Evolutionary conservation across 129 eudicot species (phyloP), one percentile per base, ranked within the genome.

Genomic region (Chrysanthemum lavandulifolium): DNA sequence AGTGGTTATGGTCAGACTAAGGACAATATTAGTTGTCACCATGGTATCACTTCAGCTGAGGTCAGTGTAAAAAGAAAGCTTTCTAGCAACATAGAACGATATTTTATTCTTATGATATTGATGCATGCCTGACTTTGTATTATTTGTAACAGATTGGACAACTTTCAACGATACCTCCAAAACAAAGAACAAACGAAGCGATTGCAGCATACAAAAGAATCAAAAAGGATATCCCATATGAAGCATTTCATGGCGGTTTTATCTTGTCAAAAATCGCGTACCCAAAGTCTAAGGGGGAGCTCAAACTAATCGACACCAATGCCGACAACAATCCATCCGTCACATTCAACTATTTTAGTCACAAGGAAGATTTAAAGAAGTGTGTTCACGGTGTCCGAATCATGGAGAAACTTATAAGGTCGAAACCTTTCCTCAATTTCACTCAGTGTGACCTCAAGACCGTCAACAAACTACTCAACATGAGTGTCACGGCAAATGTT

Each of bases 341-440:
- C 76, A 85, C 90, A 14, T 95, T 90, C 85, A 95, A 95, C 79
- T 95, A 95, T 85, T 95, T 95, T 77, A 69, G 77, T 66, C 90
- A 95, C 66, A 85, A 86, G 0, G 45, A 70, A 1, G 99, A 95
- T 71, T 63, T 95, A 18, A 68, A 61, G 58, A 59, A 67, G 5
- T 95, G 99, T 57, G 99, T 95, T n/a, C 69, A 88, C 3, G 95
- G 94, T 10, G 78, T 95, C 5, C 85, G 84, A n/a, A 50, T 88
- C 2, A 67, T 91, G 6, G 95, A 86, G 78, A 88, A 85, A 75
- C 77, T 95, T 2, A 73, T 86, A 15, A 82, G 71, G 60, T 81
- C 97, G 1, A 83, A 83, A 51, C 79, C 82, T n/a, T 85, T 95
- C 72, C 68, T 84, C 11, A 76, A 81, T 66, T 88, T 60, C 81